phyloP scores from a whole-genome alignment of 345 rosid species.

The Lagerstroemia speciosa region DNA sequence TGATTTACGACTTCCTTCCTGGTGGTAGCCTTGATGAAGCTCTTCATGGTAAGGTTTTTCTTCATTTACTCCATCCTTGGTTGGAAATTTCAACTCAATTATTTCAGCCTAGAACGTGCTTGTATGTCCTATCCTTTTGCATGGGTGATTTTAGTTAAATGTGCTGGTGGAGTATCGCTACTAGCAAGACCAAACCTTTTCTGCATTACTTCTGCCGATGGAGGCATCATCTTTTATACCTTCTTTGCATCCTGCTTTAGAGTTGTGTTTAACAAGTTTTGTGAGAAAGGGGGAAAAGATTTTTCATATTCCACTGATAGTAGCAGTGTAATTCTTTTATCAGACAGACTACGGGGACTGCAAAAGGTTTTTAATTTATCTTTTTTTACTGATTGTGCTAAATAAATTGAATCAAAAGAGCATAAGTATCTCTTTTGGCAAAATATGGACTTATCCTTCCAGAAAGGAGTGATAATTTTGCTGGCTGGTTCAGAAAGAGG shows the following conservation, averaged over 20 bases:
- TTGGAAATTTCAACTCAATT: not conserved
- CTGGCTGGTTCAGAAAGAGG: slow-evolving; percentile 55
- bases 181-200: not conserved
- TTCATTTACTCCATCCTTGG: not conserved
- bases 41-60: slow-evolving; percentile 65
- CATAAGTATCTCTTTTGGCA: not conserved
- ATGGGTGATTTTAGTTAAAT: not conserved
- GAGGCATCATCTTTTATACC: not conserved
- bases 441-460: not conserved
- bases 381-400: not conserved
- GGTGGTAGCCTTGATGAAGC: slow-evolving; percentile 98
- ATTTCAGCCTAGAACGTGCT: not conserved
- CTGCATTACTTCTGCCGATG: not conserved
- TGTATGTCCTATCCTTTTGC: not conserved
- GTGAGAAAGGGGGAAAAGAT: not conserved
- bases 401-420: not conserved
- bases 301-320: not conserved
- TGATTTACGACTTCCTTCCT: slow-evolving; percentile 82
- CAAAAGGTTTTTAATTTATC: too few species aligned
- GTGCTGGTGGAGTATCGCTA: too few species aligned
- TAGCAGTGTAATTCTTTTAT: too few species aligned
- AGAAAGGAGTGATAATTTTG: slow-evolving; percentile 5
- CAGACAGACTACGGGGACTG: too few species aligned
- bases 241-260: not conserved
- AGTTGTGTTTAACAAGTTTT: not conserved